phyloP scores from a whole-genome alignment of 345 rosid species.

The Noccaea caerulescens region DNA sequence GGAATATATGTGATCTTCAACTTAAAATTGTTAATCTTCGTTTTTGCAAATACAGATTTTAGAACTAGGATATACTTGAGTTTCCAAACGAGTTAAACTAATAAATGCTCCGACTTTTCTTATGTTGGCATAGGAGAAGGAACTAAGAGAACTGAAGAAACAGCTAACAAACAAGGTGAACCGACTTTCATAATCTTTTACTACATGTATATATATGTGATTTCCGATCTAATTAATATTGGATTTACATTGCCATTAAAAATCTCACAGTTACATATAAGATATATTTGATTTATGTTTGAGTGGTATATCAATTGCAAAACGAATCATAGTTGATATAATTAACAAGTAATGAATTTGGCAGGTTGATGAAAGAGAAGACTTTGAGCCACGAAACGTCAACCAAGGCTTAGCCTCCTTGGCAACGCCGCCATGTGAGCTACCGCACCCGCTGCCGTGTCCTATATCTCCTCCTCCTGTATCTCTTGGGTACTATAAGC shows the following conservation, averaged over 20 bases:
- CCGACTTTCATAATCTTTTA: not conserved
- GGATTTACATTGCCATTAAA: not conserved
- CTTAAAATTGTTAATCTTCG: not conserved
- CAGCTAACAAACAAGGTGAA: constrained; percentile 64
- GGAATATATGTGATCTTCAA: not conserved
- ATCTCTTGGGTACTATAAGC: constrained; percentile 52
- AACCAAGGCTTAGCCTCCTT: constrained; percentile 39
- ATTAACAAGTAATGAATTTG: constrained; percentile 41
- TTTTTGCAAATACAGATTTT: not conserved
- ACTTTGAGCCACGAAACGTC: constrained; percentile 45
- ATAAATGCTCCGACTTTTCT: not conserved
- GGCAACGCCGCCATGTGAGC: constrained; percentile 27
- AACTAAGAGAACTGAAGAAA: constrained; percentile 59
- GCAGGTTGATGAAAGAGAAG: constrained; percentile 35
- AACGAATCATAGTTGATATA: constrained; percentile 42
- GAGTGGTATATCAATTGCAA: not conserved
- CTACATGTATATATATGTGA: not conserved
- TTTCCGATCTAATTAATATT: not conserved
- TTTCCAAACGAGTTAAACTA: not conserved
- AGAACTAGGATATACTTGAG: not conserved
- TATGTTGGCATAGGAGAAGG: constrained; percentile 56
- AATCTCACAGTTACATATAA: not conserved
- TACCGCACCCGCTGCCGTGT: constrained; percentile 33
- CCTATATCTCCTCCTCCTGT: constrained; percentile 42
- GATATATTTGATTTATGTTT: not conserved